Evolutionary conservation across 768 basidiomycete genomes (phyloP), one percentile per base, ranked within the genome.

Genomic region (Kwoniella pini): DNA sequence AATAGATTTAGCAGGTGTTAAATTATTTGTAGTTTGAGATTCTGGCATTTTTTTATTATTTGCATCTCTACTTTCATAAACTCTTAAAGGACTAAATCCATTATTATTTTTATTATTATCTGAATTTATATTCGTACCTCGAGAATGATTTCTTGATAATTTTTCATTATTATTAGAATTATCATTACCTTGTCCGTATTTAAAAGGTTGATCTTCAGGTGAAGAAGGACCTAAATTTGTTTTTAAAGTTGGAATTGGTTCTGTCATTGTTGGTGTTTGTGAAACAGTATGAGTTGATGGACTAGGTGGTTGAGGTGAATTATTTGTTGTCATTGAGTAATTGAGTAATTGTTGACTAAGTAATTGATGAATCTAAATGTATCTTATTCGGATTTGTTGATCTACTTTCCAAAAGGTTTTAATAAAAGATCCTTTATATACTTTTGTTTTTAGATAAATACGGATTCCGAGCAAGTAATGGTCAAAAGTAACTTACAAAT

Each of bases 161-260:
- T 36, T 36, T 36, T 36, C 33, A 36, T 36, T 15, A n/a, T n/a
- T n/a, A n/a, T n/a, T n/a, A n/a, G n/a, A n/a, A n/a, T n/a, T 15
- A 36, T 36, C 7, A 36, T 36, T 7, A 36, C 7, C 7, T 36
- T 7, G 33, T 7, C 33, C 22, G 26, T 54, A 24, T 40, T 39
- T 36, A 13, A 27, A 15, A 17, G 52, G 52, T 30, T 54, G 52
- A 33, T 54, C 52, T 19, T 54, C 52, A 7, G 52, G 52, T 27
- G 52, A 36, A 17, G 38, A n/a, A 17, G 52, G 52, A 6, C 52
- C 52, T 9, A 42, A 42, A 28, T 54, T 54, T 2, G 52, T 36
- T 21, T 54, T 40, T 15, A 22, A 13, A 24, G 31, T 42, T 42
- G 30, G 43, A 24, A 24, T 22, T 33, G 24, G 24, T n/a, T 19